Percentiles rank a stretch among this genome's conserved stretches.
Conservation (phyloP, 805 yeast genomes). For the Candida nemodendra region DNA sequence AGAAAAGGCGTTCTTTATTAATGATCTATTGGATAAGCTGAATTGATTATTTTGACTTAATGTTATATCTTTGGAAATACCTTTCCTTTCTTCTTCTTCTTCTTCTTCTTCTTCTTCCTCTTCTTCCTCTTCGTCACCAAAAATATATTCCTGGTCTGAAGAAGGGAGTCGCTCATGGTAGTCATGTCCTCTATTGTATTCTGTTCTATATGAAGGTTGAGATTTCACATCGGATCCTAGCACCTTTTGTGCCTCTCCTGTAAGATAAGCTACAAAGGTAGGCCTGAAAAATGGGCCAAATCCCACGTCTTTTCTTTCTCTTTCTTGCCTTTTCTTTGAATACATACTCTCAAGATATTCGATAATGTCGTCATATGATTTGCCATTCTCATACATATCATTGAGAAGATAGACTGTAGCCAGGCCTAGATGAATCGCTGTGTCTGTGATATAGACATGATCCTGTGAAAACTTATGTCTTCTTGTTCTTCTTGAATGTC, state of each 20-base stretch:
- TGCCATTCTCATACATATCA: conserved; percentile 30
- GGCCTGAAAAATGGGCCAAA: conserved; percentile 30
- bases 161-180: not conserved
- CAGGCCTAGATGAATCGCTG: conserved; percentile 33
- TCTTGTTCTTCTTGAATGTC: conserved; percentile 23
- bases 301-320: conserved; percentile 28
- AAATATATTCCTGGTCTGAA: conserved; percentile 23
- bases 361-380: conserved; percentile 29
- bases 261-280: conserved; percentile 23
- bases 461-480: conserved; percentile 33
- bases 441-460: conserved; percentile 36
- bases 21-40: not conserved
- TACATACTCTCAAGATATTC: conserved; percentile 27
- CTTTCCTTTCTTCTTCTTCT: not conserved
- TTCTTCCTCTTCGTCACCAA: conserved; percentile 13
- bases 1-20: too few relatives aligned
- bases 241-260: conserved; percentile 14
- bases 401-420: conserved; percentile 28
- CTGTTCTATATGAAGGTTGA: not conserved
- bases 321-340: conserved; percentile 19
- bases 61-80: not conserved
- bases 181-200: not conserved
- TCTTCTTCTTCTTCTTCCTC: conserved; percentile 8
- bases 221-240: not conserved
- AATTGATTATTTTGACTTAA: too few relatives aligned